phyloP scores from a whole-genome alignment of 441 rosid species.

The Brassica hybrid region DNA sequence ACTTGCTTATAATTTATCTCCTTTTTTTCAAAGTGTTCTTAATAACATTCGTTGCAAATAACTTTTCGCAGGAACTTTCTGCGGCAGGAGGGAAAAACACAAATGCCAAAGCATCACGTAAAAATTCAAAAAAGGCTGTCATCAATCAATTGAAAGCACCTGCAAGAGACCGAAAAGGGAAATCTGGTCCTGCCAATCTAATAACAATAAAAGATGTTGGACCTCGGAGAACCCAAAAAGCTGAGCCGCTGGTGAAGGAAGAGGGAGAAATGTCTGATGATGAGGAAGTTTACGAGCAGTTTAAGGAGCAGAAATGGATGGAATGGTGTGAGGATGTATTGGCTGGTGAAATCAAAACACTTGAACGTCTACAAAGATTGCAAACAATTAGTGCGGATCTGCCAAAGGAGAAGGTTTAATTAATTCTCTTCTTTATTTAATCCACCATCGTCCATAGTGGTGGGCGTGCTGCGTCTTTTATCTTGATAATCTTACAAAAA shows the following conservation, averaged over 20 bases:
- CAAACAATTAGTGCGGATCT: slow-evolving; percentile 97
- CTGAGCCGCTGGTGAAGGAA: slow-evolving; percentile 84
- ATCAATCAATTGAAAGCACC: slow-evolving; percentile 49
- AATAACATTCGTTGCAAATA: slow-evolving; percentile 6
- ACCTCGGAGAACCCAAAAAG: slow-evolving; percentile 63
- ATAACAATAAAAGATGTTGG: slow-evolving; percentile 50
- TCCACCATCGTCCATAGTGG: not conserved
- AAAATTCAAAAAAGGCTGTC: slow-evolving; percentile 69
- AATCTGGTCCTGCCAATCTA: slow-evolving; percentile 51
- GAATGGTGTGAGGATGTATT: slow-evolving; percentile 99
- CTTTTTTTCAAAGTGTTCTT: not conserved
- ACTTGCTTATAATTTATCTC: slow-evolving; percentile 5
- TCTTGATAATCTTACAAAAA: not conserved
- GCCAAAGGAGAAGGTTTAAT: slow-evolving; percentile 86
- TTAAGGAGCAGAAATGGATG: slow-evolving; percentile 99
- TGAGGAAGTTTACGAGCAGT: slow-evolving; percentile 91
- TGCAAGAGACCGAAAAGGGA: slow-evolving; percentile 61
- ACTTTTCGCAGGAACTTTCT: slow-evolving; percentile 71
- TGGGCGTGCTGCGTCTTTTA: slow-evolving; percentile 11
- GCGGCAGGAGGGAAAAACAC: slow-evolving; percentile 75
- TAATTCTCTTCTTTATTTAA: too few species aligned
- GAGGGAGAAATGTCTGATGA: slow-evolving; percentile 99
- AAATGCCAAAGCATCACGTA: slow-evolving; percentile 70
- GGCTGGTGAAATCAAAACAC: slow-evolving; percentile 81
- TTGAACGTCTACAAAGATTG: slow-evolving; percentile 77